Percentiles rank a stretch among this genome's conserved stretches.
Conservation (phyloP, 2,329 filamentous ascomycete genomes). For the Zarea fungicola region DNA sequence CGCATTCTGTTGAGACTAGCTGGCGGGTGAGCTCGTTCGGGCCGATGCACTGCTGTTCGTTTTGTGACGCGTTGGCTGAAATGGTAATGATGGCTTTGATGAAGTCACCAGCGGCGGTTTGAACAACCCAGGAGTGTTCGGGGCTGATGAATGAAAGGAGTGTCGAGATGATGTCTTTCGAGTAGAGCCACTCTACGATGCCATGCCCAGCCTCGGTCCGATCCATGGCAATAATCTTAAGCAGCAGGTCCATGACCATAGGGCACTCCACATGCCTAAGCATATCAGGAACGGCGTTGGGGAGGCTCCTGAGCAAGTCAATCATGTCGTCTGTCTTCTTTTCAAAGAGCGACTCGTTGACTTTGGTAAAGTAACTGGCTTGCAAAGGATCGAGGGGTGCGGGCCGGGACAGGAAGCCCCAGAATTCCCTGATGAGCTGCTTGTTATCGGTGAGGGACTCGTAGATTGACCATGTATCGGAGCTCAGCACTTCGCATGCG, state of each 20-base stretch:
- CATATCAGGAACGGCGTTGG: slow-evolving; percentile 77
- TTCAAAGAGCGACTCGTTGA: slow-evolving; percentile 95
- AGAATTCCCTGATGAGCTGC: slow-evolving; percentile 74
- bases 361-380: slow-evolving; percentile 96
- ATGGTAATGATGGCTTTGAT: slow-evolving; percentile 99
- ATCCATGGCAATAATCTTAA: slow-evolving; percentile 96
- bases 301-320: slow-evolving; percentile 76
- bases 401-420: slow-evolving; percentile 81
- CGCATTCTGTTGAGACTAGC: slow-evolving; percentile 79
- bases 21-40: slow-evolving; percentile 95
- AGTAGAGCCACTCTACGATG: slow-evolving; percentile 95
- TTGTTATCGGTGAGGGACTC: slow-evolving; percentile 87
- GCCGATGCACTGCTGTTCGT: slow-evolving; percentile 97
- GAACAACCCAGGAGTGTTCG: slow-evolving; percentile 80
- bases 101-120: slow-evolving; percentile 95
- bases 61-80: slow-evolving; percentile 94
- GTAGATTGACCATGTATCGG: slow-evolving; percentile 94
- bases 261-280: slow-evolving; percentile 93
- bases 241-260: slow-evolving; percentile 94
- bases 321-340: slow-evolving; percentile 99
- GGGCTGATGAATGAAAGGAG: slow-evolving; percentile 83
- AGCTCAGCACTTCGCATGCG: slow-evolving; percentile 87
- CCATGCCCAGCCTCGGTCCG: slow-evolving; percentile 87
- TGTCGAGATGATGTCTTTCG: slow-evolving; percentile 79
- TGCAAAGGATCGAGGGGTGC: slow-evolving; percentile 86